Percentiles rank a stretch among this genome's conserved stretches.
Conservation (phyloP, 148 eudicot genomes). For the Cornus kousa region DNA sequence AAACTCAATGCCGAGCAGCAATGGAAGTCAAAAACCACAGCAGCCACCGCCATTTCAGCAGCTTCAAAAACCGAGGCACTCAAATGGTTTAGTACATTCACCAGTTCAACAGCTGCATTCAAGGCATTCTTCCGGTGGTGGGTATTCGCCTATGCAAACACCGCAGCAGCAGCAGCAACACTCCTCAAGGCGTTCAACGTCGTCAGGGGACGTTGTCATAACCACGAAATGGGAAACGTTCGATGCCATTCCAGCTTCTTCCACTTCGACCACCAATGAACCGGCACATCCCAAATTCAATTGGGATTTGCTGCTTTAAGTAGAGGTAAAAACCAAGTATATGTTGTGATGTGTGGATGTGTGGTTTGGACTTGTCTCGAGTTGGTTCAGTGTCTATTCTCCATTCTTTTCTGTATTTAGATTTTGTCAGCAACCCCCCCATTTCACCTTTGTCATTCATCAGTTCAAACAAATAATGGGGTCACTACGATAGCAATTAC, state of each 20-base stretch:
- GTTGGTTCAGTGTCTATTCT: conserved; percentile 51
- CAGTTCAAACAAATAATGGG: conserved; percentile 45
- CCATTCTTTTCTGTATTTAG: conserved; percentile 85
- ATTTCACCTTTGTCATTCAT: conserved; percentile 21
- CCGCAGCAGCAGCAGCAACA: conserved; percentile 30
- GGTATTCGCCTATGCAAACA: conserved; percentile 11
- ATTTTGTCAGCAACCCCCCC: conserved; percentile 48
- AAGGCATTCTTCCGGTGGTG: conserved; percentile 36
- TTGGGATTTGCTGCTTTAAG: conserved; percentile 81
- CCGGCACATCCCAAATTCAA: conserved; percentile 48
- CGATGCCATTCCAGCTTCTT: conserved; percentile 52
- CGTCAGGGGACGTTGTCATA: conserved; percentile 66
- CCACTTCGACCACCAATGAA: conserved; percentile 29
- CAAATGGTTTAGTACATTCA: conserved; percentile 42
- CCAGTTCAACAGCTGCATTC: conserved; percentile 36
- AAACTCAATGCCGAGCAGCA: conserved; percentile 38
- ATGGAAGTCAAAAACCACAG: conserved; percentile 26
- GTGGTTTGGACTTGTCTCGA: conserved; percentile 36
- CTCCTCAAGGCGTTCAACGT: conserved; percentile 37
- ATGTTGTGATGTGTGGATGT: conserved; percentile 43
- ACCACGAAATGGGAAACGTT: conserved; percentile 98
- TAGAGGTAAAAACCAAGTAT: conserved; percentile 21
- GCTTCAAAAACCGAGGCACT: conserved; percentile 17
- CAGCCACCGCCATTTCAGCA: conserved; percentile 26
- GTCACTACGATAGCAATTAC: conserved; percentile 14